phyloP scores from a whole-genome alignment of 805 yeast species.

The Candida taoyuanica region DNA sequence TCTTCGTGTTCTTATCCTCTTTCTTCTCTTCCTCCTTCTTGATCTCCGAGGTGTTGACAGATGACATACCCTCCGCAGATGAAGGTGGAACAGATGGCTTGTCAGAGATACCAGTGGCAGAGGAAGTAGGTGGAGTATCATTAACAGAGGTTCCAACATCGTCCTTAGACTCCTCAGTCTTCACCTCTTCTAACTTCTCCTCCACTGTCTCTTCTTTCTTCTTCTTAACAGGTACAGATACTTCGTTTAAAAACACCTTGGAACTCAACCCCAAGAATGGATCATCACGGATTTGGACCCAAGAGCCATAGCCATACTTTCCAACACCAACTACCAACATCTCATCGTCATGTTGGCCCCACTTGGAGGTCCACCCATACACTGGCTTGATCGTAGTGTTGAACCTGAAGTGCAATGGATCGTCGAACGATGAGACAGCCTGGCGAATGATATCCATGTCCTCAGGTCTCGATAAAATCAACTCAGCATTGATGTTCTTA shows the following conservation, averaged over 20 bases:
- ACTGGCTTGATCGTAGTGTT: conserved; percentile 70
- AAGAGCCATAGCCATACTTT: conserved; percentile 94
- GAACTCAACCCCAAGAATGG: conserved; percentile 84
- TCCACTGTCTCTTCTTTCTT: conserved; percentile 31
- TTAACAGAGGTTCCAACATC: conserved; percentile 1
- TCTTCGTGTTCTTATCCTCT: conserved; percentile 39
- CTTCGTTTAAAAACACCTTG: conserved; percentile 67
- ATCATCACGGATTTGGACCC: conserved; percentile 93
- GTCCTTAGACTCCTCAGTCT: conserved; percentile 5
- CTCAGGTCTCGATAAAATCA: conserved; percentile 74
- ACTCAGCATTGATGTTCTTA: conserved; percentile 86
- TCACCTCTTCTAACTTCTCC: conserved; percentile 26
- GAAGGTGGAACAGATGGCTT: neutral
- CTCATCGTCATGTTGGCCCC: conserved; percentile 82
- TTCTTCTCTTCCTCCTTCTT: conserved; percentile 5
- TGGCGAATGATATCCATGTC: conserved; percentile 68
- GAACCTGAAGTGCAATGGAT: conserved; percentile 57
- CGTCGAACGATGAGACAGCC: conserved; percentile 50
- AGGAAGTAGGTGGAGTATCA: conserved; percentile 2
- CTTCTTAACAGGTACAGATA: conserved; percentile 31
- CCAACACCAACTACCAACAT: conserved; percentile 81
- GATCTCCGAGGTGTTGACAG: conserved; percentile 1
- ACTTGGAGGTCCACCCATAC: conserved; percentile 84
- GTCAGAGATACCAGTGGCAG: neutral
- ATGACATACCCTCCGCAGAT: neutral